Conservation (phyloP, 257 asterid species). For the Scutellaria galericulata region DNA sequence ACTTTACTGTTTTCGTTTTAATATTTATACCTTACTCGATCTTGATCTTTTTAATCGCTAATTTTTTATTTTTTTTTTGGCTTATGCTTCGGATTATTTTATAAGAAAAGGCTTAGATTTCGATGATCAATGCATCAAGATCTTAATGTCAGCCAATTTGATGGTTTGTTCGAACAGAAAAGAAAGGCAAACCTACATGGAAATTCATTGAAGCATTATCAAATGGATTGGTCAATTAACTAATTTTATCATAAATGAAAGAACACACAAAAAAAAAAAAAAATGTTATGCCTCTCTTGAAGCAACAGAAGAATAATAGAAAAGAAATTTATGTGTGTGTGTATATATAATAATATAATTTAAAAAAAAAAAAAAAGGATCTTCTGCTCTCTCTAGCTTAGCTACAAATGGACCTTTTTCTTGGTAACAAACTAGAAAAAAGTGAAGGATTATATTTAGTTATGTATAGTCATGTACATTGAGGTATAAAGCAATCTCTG, state of each 20-base stretch:
- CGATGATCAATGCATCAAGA: too few species aligned
- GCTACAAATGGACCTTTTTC: conserved; percentile 21
- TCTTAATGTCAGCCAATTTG: too few species aligned
- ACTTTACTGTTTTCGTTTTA: too few species aligned
- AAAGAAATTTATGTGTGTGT: neutral
- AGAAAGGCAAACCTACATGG: too few species aligned
- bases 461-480: conserved; percentile 18
- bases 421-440: conserved; percentile 25
- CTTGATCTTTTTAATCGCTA: too few species aligned
- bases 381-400: conserved; percentile 15
- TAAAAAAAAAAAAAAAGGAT: neutral
- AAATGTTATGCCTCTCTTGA: neutral
- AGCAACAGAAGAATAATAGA: neutral
- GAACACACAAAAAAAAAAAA: neutral
- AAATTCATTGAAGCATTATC: too few species aligned
- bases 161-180: too few species aligned
- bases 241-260: neutral
- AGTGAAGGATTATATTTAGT: conserved; percentile 1
- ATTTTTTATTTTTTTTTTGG: too few species aligned
- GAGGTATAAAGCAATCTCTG: neutral
- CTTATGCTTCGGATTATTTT: too few species aligned
- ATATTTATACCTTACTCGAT: too few species aligned
- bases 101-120: too few species aligned
- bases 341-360: conserved; percentile 1
- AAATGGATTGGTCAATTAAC: neutral